These are phyloP conservation scores for Talaromyces borbonicus DNA, from an alignment of 495 filamentous ascomycete species.

Conservation along the genomic window DNA sequence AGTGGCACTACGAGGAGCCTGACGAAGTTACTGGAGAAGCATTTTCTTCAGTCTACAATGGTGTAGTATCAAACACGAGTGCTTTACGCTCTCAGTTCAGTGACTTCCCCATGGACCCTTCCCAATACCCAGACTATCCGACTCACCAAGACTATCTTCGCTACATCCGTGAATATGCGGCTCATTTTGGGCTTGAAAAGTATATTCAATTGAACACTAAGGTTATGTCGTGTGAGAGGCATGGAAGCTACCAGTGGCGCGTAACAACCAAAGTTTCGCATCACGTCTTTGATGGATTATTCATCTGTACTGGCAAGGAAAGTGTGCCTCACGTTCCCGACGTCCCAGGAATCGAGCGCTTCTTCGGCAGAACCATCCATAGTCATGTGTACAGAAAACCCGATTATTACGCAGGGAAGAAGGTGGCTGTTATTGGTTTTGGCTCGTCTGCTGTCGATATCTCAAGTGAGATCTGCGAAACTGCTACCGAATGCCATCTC, in stretches of 20 bases:
- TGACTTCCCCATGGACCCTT: constrained; percentile 25
- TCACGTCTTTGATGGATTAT: constrained; percentile 16
- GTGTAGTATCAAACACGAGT: constrained; percentile 17
- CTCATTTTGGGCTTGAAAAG: constrained; percentile 14
- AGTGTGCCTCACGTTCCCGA: constrained; percentile 15
- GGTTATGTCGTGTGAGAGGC: constrained; percentile 11
- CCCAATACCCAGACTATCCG: constrained; percentile 15
- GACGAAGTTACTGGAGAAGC: constrained; percentile 5
- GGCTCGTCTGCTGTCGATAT: constrained; percentile 20
- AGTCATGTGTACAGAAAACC: constrained; percentile 22
- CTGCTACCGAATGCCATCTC: constrained; percentile 11
- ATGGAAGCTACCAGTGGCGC: constrained; percentile 5
- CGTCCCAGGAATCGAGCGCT: constrained; percentile 14
- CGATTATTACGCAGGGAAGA: constrained; percentile 16
- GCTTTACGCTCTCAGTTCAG: constrained; percentile 19
- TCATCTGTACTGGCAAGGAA: constrained; percentile 19
- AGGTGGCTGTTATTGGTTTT: constrained; percentile 20
- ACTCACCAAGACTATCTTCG: constrained; percentile 14
- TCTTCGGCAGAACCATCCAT: constrained; percentile 17
- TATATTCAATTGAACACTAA: constrained; percentile 15
- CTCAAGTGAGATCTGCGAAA: constrained; percentile 11
- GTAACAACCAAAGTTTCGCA: background rate
- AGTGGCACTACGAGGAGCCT: constrained; percentile 14
- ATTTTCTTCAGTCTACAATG: constrained; percentile 16
- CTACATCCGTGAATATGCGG: constrained; percentile 22